phyloP scores from a whole-genome alignment of 164 flowering plant species.

The Paratinospora sagittata region DNA sequence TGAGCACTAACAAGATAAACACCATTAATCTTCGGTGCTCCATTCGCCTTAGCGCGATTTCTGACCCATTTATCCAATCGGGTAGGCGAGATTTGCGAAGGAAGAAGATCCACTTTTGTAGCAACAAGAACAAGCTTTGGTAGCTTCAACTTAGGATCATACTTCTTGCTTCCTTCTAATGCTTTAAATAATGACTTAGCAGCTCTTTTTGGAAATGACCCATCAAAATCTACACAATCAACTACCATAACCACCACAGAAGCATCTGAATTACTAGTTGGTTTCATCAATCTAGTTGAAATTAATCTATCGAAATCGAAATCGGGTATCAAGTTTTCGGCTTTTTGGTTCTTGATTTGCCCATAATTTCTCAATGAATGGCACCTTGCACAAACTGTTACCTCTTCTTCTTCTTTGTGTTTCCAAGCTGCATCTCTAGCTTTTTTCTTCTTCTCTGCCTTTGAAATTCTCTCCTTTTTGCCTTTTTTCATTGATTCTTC shows the following conservation, averaged over 20 bases:
- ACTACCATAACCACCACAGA: constrained; percentile 90
- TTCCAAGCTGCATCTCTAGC: constrained; percentile 53
- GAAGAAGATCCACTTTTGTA: constrained; percentile 93
- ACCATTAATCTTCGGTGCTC: constrained; percentile 81
- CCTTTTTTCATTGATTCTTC: constrained; percentile 49
- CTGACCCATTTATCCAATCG: constrained; percentile 95
- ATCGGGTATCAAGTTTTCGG: constrained; percentile 92
- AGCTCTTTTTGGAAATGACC: constrained; percentile 86
- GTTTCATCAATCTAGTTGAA: constrained; percentile 66
- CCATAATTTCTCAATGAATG: constrained; percentile 92
- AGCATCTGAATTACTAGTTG: constrained; percentile 48
- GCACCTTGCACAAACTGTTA: constrained; percentile 87
- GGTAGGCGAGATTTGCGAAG: constrained; percentile 78
- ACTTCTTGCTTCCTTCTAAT: constrained; percentile 41
- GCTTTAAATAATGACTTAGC: constrained; percentile 76
- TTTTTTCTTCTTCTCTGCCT: constrained; percentile 64
- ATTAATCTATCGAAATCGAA: constrained; percentile 89
- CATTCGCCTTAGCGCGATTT: constrained; percentile 70
- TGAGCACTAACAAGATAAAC: constrained; percentile 84
- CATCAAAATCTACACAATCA: constrained; percentile 97
- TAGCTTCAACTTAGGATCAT: constrained; percentile 30
- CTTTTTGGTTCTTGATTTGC: constrained; percentile 73
- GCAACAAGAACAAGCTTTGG: constrained; percentile 92
- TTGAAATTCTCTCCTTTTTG: constrained; percentile 48
- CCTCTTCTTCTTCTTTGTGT: constrained; percentile 33